Conservation (phyloP, 148 eudicot genomes). For the Polygonum maritimum region DNA sequence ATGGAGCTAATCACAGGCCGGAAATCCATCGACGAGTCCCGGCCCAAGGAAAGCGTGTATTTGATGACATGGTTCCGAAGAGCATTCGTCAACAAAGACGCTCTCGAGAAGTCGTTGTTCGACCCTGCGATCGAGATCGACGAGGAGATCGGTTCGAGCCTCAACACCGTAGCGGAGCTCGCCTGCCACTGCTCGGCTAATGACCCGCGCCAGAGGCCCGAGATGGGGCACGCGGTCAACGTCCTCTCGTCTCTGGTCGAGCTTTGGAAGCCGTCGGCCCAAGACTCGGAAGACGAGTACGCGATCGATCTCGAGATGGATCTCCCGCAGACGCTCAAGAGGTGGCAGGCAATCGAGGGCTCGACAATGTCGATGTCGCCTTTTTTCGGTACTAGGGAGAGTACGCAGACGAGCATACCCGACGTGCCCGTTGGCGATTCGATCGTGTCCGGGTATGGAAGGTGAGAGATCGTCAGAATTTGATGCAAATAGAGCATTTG, state of each 20-base stretch:
- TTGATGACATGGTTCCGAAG: constrained; percentile 71
- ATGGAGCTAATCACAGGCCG: constrained; percentile 58
- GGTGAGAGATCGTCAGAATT: background rate
- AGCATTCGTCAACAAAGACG: constrained; percentile 39
- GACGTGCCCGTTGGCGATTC: constrained; percentile 6
- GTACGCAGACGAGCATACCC: constrained; percentile 10
- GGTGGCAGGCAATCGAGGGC: constrained; percentile 24
- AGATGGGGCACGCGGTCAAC: constrained; percentile 66
- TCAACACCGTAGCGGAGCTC: constrained; percentile 51
- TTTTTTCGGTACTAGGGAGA: constrained; percentile 1
- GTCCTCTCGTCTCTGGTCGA: constrained; percentile 56
- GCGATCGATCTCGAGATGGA: constrained; percentile 30
- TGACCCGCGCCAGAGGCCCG: constrained; percentile 66
- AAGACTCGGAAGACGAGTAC: constrained; percentile 28
- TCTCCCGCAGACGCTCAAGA: constrained; percentile 26
- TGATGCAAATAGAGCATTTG: background rate
- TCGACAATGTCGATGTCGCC: constrained; percentile 11
- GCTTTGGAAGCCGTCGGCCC: constrained; percentile 62
- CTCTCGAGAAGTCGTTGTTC: constrained; percentile 32
- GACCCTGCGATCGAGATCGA: constrained; percentile 44
- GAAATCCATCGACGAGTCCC: constrained; percentile 43
- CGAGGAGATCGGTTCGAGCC: constrained; percentile 39
- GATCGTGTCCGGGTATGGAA: constrained; percentile 3
- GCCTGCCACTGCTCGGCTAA: constrained; percentile 68
- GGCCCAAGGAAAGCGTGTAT: constrained; percentile 48